Evolutionary conservation across 495 filamentous ascomycete genomes (phyloP).

Genomic region (Podospora fimiseda): DNA sequence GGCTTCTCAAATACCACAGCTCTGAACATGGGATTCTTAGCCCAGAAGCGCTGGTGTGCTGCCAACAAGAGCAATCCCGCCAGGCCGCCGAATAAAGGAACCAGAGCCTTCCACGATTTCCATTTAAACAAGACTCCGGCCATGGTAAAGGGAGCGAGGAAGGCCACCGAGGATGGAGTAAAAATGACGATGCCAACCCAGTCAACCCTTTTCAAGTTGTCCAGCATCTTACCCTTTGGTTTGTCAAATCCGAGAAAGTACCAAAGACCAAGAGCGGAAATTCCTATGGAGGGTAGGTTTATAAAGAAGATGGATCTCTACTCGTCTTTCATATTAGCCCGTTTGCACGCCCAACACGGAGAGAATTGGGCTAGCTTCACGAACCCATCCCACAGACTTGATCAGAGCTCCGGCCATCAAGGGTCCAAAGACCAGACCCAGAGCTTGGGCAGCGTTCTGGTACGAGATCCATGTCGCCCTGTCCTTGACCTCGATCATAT

Average conservation of each 20-base stretch:
- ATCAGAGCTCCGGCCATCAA: slow-evolving; percentile 29
- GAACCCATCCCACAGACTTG: slow-evolving; percentile 58
- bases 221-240: slow-evolving; percentile 5
- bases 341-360: too few relatives aligned
- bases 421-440: slow-evolving; percentile 18
- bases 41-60: slow-evolving; percentile 44
- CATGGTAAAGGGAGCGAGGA: slow-evolving; percentile 52
- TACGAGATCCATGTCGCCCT: slow-evolving; percentile 37
- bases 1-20: slow-evolving; percentile 36
- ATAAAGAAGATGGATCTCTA: slow-evolving; percentile 35
- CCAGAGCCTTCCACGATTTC: slow-evolving; percentile 48
- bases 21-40: slow-evolving; percentile 44
- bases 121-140: slow-evolving; percentile 51
- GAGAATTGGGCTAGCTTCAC: slow-evolving; percentile 56
- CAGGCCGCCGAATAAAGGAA: slow-evolving; percentile 50
- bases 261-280: slow-evolving; percentile 29
- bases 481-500: slow-evolving; percentile 49
- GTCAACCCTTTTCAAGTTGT: slow-evolving; percentile 51
- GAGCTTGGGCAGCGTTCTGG: slow-evolving; percentile 29
- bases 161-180: slow-evolving; percentile 35
- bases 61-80: slow-evolving; percentile 40
- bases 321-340: too few relatives aligned
- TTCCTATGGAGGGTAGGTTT: slow-evolving; percentile 36
- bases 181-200: slow-evolving; percentile 57
- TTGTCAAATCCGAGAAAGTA: slow-evolving; percentile 34